Evolutionary conservation across 1,284 basidiomycete species (phyloP).

Genomic region (Sporisorium iseilematis-ciliati): DNA sequence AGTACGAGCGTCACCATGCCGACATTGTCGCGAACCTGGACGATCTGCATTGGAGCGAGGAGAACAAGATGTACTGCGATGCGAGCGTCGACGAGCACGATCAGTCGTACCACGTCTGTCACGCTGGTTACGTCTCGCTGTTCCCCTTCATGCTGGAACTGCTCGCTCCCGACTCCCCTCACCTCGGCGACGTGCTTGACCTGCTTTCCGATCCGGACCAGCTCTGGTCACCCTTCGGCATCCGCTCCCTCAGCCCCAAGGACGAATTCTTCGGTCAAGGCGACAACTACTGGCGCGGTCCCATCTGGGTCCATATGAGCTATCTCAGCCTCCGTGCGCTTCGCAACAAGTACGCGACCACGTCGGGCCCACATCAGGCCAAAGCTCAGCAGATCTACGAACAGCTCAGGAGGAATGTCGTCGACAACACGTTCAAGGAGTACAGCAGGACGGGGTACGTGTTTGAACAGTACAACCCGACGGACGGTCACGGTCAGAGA

Average conservation of each 20-base stretch:
- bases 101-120: slow-evolving; percentile 88
- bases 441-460: slow-evolving; percentile 91
- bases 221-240: slow-evolving; percentile 89
- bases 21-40: slow-evolving; percentile 88
- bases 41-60: slow-evolving; percentile 92
- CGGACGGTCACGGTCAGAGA: slow-evolving; percentile 83
- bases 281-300: slow-evolving; percentile 96
- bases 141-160: slow-evolving; percentile 84
- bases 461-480: slow-evolving; percentile 94
- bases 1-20: slow-evolving; percentile 81
- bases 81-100: slow-evolving; percentile 85
- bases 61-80: slow-evolving; percentile 91
- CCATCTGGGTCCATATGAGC: slow-evolving; percentile 97
- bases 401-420: slow-evolving; percentile 82
- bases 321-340: slow-evolving; percentile 84
- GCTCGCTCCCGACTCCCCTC: slow-evolving; percentile 80
- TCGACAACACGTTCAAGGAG: slow-evolving; percentile 90
- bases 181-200: slow-evolving; percentile 82
- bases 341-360: slow-evolving; percentile 81
- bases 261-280: slow-evolving; percentile 89
- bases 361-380: slow-evolving; percentile 83
- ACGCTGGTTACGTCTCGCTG: slow-evolving; percentile 90
- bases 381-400: slow-evolving; percentile 82
- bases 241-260: slow-evolving; percentile 84
- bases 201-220: slow-evolving; percentile 82